A percentile compares a stretch with the other conserved stretches of the same genome.
These are phyloP conservation scores for Lophiotrema nucula DNA, from an alignment of 495 filamentous ascomycete species.

Conservation along the genomic window DNA sequence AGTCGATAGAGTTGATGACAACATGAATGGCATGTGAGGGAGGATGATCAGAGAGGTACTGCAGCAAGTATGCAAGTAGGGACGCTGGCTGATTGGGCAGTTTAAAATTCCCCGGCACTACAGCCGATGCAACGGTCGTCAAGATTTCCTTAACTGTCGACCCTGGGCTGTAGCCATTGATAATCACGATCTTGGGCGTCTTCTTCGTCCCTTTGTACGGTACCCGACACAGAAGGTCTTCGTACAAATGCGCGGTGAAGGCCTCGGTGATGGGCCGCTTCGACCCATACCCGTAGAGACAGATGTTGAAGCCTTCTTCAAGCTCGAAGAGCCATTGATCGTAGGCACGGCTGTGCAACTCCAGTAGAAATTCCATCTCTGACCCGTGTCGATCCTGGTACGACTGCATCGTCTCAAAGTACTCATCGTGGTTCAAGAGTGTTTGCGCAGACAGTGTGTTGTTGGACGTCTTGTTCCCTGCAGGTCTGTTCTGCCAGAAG, in stretches of 20 bases:
- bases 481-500: conserved; percentile 87
- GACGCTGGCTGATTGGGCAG: conserved; percentile 63
- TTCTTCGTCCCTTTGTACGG: conserved; percentile 28
- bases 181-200: conserved; percentile 67
- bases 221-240: conserved; percentile 39
- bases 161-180: conserved; percentile 83
- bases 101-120: conserved; percentile 59
- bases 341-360: conserved; percentile 77
- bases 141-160: conserved; percentile 78
- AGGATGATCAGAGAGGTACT: conserved; percentile 53
- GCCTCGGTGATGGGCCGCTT: conserved; percentile 73
- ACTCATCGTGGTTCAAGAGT: conserved; percentile 86
- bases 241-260: conserved; percentile 73
- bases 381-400: conserved; percentile 68
- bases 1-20: conserved; percentile 84
- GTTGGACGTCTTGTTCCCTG: conserved; percentile 76
- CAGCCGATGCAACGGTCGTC: conserved; percentile 63
- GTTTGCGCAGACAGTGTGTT: conserved; percentile 75
- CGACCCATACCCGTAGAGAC: conserved; percentile 88
- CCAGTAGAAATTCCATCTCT: conserved; percentile 68
- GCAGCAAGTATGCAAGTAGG: conserved; percentile 62
- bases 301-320: conserved; percentile 82
- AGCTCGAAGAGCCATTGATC: conserved; percentile 93
- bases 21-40: conserved; percentile 55
- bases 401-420: conserved; percentile 67